Base-by-base conservation (phyloP, 768 basidiomycete species). In the Mycena latifolia region DNA sequence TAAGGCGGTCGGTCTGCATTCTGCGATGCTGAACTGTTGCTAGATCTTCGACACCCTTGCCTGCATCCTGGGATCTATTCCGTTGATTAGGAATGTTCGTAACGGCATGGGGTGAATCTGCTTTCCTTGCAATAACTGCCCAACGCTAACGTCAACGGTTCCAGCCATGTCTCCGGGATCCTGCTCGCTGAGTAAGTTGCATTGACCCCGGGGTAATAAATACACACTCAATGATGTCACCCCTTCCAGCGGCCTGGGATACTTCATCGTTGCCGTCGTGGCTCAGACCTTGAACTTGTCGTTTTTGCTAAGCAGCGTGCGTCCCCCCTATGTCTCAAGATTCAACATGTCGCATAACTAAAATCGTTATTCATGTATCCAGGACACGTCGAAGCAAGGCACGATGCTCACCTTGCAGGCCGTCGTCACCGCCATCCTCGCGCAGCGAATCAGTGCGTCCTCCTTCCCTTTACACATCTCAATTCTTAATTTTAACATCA, bases 381-480 rank as follows among this genome's bases (percentile, higher is more conserved):
- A 52, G 51, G 33, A 53, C 52, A 53, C 5, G 17, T 22, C 52
- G 33, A 53, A 53, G 25, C 52, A 53, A 37, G 52, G 52, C 31
- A 53, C 52, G 2, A 53, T 53, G 52, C 17, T 52, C 24, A 52
- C 51, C 10, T 17, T 53, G 52, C 52, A 53, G 33, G 37, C 52
- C 28, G 52, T 53, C 24, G n/a, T 53, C 3, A 53, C 52, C 33
- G 35, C 52, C 52, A 53, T 53, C 33, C 33, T 53, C 28, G 52
- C 52, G 20, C 52, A 53, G 14, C 52, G 33, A 22, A 53, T 53
- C 52, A 53, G 52, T 53, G 35, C 29, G 52, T 9, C 3, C 52
- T 9, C 2, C 3, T 11, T 29, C 20, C 3, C 5, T 51, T 51
- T 31, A 29, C 8, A 29, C 28, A n/a, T 18, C 22, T 29, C 17